These are phyloP conservation scores for Cyclostephanos invisitatus DNA, from an alignment of 108 stramenopile species.

Conservation along the genomic window DNA sequence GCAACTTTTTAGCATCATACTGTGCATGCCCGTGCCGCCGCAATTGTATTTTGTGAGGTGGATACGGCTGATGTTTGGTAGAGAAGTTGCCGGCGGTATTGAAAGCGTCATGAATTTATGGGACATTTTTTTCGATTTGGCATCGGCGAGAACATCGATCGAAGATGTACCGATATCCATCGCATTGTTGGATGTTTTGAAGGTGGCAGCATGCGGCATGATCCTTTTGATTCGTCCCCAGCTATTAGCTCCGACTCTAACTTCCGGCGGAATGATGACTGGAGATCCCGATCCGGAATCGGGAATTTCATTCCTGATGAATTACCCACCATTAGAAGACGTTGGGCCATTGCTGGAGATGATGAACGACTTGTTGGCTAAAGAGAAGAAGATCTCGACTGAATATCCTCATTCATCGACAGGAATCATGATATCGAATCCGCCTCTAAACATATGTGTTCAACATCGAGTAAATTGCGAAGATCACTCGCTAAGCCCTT, in stretches of 20 bases:
- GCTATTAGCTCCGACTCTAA: constrained; percentile 41
- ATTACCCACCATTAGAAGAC: constrained; percentile 62
- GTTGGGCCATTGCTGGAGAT: constrained; percentile 48
- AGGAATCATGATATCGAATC: neutral
- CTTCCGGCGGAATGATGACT: constrained; percentile 27
- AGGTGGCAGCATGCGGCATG: constrained; percentile 65
- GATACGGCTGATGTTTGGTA: constrained; percentile 78
- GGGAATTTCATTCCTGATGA: constrained; percentile 64
- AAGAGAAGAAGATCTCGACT: constrained; percentile 28
- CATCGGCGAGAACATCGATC: constrained; percentile 17
- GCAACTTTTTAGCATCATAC: constrained; percentile 45
- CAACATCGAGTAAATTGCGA: neutral
- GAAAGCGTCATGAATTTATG: constrained; percentile 47
- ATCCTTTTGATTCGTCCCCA: constrained; percentile 63
- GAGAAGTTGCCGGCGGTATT: constrained; percentile 60
- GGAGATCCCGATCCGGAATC: constrained; percentile 50
- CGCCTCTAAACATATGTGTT: neutral
- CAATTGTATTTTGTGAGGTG: constrained; percentile 68
- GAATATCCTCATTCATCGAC: neutral
- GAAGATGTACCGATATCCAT: constrained; percentile 28
- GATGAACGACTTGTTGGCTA: constrained; percentile 44
- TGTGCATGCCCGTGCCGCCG: constrained; percentile 36
- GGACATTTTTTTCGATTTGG: constrained; percentile 63
- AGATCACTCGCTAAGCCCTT: neutral
- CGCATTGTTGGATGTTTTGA: constrained; percentile 63